Evolutionary conservation across 352 stramenopile genomes (phyloP), one percentile per base, ranked within the genome.

Genomic region (Globisporangium nodosum): DNA sequence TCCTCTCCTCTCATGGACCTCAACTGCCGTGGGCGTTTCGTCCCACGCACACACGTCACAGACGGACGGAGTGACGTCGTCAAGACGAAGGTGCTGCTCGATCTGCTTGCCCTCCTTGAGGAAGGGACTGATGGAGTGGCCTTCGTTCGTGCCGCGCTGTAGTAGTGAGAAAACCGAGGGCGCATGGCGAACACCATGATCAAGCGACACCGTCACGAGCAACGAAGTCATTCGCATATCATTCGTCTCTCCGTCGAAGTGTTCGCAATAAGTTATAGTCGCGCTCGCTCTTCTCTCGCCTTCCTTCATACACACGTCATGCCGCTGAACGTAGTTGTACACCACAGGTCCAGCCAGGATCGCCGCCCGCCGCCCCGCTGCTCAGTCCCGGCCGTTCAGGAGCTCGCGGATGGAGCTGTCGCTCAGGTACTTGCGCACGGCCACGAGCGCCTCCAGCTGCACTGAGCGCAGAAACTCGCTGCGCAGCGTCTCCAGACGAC

Each of bases 401-500:
- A 91, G 50, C 31, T 89, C 78, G 20, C 78, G 73, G 47, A 89
- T 75, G 13, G 75, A 85, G 50, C 68, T 83, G 58, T 89, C 76
- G 56, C 75, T 88, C 30, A 89, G 65, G 53, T 88, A 85, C 64
- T 85, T 87, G 54, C 77, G 78, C 52, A 90, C 81, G 8, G 80
- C 80, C 6, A 92, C 77, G 27, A 90, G 69, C 8, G 79, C 80
- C 51, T 92, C 80, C 1, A 92, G 70, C 61, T 92, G 80, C 46
- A 92, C 80, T 0, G 80, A 88, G 8, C 81, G 77, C 43, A 92
- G 60, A 50, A 92, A 92, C 49, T 90, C 83, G 49, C 64, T 65
- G 54, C 81, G 84, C 16, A 88, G 70, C 65, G 72, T 73, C 3
- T 85, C 67, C 15, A 92, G 61, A 1, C 61, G 60, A 4, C 69